Conservation (phyloP, 257 asterid species). For the Orobanche coerulescens region DNA sequence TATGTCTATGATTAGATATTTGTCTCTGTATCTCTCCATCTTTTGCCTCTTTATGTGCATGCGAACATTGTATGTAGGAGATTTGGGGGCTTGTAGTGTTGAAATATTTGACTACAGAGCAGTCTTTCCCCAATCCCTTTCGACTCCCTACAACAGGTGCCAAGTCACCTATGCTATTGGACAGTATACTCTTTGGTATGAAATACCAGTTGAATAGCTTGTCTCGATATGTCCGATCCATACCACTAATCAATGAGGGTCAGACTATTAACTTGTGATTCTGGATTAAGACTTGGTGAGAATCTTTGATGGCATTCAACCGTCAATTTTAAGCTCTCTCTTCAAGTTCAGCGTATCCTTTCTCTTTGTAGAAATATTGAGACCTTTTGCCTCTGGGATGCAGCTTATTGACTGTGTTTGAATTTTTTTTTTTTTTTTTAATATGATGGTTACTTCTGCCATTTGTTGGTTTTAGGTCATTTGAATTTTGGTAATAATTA, state of each 20-base stretch:
- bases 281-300: not conserved
- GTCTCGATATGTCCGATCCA: not conserved
- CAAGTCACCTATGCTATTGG: not conserved
- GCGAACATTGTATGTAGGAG: not conserved
- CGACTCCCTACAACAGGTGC: not conserved
- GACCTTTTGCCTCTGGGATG: not conserved
- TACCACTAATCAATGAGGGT: not conserved
- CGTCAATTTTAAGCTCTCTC: not conserved
- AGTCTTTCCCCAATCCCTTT: not conserved
- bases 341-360: not conserved
- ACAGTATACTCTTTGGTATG: not conserved
- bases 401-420: not conserved
- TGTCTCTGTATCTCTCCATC: not conserved
- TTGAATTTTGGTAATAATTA: not conserved
- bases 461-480: not conserved
- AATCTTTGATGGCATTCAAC: not conserved
- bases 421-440: not conserved
- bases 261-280: not conserved
- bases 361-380: not conserved
- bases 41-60: not conserved
- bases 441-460: not conserved
- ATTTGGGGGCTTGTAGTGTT: not conserved
- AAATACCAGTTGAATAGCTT: not conserved
- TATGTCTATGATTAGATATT: not conserved
- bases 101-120: not conserved